phyloP scores from a whole-genome alignment of 2,329 filamentous ascomycete species.

The Phaeosphaeria sp. region DNA sequence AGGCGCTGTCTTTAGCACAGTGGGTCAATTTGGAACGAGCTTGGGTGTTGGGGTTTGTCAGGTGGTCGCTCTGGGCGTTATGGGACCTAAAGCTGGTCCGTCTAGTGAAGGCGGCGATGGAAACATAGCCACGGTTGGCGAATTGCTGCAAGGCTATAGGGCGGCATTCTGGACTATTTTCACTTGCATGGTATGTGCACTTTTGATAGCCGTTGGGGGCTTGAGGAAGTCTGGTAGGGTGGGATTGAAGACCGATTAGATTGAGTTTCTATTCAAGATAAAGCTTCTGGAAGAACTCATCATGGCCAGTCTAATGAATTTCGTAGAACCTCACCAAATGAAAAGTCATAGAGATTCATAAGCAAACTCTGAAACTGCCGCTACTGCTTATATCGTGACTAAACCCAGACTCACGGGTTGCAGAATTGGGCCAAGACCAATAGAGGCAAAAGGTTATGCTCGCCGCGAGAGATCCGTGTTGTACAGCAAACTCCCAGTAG shows the following conservation, averaged over 20 bases:
- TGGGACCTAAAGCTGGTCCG: neutral
- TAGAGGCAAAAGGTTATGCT: too few species aligned
- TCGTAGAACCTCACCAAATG: too few species aligned
- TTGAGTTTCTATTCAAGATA: neutral
- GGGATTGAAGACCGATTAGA: slow-evolving; percentile 34
- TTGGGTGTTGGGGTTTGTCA: slow-evolving; percentile 32
- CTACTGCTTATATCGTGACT: too few species aligned
- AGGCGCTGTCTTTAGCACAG: slow-evolving; percentile 67
- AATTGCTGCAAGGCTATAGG: slow-evolving; percentile 25
- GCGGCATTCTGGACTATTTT: slow-evolving; percentile 37
- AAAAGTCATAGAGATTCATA: too few species aligned
- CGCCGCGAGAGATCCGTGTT: too few species aligned
- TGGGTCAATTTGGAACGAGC: slow-evolving; percentile 61
- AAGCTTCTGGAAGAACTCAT: neutral
- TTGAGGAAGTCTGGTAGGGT: slow-evolving; percentile 33
- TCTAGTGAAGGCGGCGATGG: neutral
- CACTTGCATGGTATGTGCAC: slow-evolving; percentile 28
- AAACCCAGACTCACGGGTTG: too few species aligned
- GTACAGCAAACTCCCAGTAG: too few species aligned
- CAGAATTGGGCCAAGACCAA: too few species aligned
- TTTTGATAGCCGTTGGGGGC: slow-evolving; percentile 26
- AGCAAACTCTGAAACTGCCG: too few species aligned
- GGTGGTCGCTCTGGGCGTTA: slow-evolving; percentile 31
- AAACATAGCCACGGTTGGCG: neutral
- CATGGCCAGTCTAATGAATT: too few species aligned